Conservation (phyloP, 2,329 filamentous ascomycete species). For the Cladosporium sp. region DNA sequence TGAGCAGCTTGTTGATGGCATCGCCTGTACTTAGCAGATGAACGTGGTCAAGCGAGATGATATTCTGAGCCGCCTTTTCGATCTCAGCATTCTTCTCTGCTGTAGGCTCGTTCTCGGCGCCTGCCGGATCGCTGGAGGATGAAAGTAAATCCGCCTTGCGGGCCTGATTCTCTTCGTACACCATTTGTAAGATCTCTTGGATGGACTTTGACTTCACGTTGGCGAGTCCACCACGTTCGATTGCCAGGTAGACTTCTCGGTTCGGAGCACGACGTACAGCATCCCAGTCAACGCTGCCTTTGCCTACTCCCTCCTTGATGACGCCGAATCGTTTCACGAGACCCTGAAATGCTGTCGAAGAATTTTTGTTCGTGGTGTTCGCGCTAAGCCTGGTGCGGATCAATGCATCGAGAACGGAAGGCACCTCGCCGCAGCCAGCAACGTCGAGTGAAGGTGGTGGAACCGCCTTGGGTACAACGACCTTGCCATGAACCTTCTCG, state of each 20-base stretch:
- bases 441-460: conserved; percentile 66
- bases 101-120: conserved; percentile 43
- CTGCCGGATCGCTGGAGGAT: conserved; percentile 27
- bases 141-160: conserved; percentile 50
- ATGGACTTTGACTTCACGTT: conserved; percentile 68
- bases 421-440: conserved; percentile 66
- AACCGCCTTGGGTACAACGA: conserved; percentile 61
- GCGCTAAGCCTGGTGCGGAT: conserved; percentile 60
- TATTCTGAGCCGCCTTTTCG: conserved; percentile 51
- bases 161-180: conserved; percentile 64
- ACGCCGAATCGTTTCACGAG: conserved; percentile 63
- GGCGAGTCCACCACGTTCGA: conserved; percentile 66
- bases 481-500: conserved; percentile 60
- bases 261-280: conserved; percentile 58
- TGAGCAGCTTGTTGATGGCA: conserved; percentile 54
- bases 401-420: conserved; percentile 60
- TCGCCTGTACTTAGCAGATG: conserved; percentile 53
- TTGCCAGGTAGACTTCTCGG: conserved; percentile 62
- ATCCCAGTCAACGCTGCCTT: conserved; percentile 72
- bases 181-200: conserved; percentile 67
- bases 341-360: conserved; percentile 62
- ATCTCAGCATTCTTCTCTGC: conserved; percentile 56
- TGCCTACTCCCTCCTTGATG: conserved; percentile 58
- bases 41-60: conserved; percentile 62
- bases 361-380: conserved; percentile 57